Percentiles rank a stretch among this genome's conserved stretches.
Evolutionary conservation across 768 basidiomycete genomes (phyloP).

Genomic region (Pleurotus sapidus): DNA sequence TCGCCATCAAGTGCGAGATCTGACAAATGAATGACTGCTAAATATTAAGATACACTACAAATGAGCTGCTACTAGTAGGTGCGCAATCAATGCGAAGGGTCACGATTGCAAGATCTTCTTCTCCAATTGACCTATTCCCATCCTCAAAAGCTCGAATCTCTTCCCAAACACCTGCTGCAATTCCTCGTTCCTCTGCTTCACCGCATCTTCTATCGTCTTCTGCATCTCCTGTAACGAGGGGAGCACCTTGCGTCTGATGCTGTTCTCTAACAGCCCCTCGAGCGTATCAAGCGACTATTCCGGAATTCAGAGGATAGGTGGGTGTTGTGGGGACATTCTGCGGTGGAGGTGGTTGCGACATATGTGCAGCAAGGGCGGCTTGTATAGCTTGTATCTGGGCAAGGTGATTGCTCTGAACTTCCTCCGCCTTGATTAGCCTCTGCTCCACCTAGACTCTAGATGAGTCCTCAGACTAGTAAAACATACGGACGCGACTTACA

Average conservation of each 20-base stretch:
- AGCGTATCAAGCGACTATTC: neutral
- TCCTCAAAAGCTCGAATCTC: neutral
- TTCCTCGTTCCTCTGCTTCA: neutral
- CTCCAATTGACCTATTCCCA: too few species aligned
- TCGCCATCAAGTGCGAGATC: too few species aligned
- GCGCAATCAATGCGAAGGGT: too few species aligned
- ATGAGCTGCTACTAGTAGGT: too few species aligned
- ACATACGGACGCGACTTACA: neutral
- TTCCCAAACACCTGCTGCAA: neutral
- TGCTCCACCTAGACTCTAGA: too few species aligned
- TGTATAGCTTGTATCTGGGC: neutral
- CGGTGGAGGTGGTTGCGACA: neutral
- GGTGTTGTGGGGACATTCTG: neutral
- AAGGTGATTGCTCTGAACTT: too few species aligned
- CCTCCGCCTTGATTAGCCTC: too few species aligned
- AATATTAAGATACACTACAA: too few species aligned
- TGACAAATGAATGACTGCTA: too few species aligned
- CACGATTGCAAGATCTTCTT: too few species aligned
- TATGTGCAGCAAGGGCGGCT: neutral
- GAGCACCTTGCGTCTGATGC: neutral
- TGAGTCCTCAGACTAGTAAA: too few species aligned
- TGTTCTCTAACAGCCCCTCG: neutral
- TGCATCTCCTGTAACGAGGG: neutral
- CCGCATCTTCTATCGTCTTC: neutral
- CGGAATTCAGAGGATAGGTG: neutral